Evolutionary conservation across 352 stramenopile species (phyloP).

Genomic region (Phytophthora boehmeriae): DNA sequence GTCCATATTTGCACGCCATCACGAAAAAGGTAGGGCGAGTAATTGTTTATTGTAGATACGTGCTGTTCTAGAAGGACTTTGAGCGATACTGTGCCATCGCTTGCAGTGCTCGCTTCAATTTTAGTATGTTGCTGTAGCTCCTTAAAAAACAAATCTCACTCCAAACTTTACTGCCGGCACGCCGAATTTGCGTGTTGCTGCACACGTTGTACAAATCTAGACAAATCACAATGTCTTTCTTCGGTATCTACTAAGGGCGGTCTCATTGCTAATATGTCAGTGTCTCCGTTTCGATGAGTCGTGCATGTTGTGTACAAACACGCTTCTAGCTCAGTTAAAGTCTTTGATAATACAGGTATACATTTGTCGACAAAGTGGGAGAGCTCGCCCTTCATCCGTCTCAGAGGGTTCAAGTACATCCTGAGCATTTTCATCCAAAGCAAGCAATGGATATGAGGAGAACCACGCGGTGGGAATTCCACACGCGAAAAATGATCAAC

Average conservation of each 20-base stretch:
- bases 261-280: not conserved
- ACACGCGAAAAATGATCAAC: conserved; percentile 25
- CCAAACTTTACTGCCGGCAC: conserved; percentile 2
- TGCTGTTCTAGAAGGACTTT: conserved; percentile 7
- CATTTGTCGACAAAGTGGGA: not conserved
- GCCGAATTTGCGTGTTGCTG: conserved; percentile 6
- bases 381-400: conserved; percentile 4
- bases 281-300: not conserved
- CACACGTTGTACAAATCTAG: conserved; percentile 1
- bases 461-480: conserved; percentile 19
- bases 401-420: conserved; percentile 8
- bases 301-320: not conserved
- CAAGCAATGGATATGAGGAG: conserved; percentile 22
- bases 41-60: conserved; percentile 13
- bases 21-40: not conserved
- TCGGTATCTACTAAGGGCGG: not conserved
- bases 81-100: not conserved
- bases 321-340: not conserved
- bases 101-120: not conserved
- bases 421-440: conserved; percentile 22
- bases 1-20: conserved; percentile 35
- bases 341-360: conserved; percentile 5
- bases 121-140: not conserved
- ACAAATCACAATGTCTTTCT: conserved; percentile 11
- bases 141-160: conserved; percentile 16